Evolutionary conservation across 164 flowering plant genomes (phyloP), one percentile per base, ranked within the genome.

Genomic region (Dillenia suffruticosa): DNA sequence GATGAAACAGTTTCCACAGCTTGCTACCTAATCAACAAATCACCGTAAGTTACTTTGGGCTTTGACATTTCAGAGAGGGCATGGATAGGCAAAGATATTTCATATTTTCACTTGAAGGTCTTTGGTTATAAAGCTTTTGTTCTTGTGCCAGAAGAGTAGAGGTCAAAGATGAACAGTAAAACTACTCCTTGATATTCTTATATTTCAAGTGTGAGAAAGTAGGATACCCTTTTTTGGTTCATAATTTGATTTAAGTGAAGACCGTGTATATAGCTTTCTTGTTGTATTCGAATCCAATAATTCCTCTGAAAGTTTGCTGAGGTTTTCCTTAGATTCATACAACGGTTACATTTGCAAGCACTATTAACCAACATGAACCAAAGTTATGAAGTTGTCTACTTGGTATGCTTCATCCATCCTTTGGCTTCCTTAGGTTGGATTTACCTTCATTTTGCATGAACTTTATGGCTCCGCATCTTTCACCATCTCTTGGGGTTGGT

Each of bases 311-410:
- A 72, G 51, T 72, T 44, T 88, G 84, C 93, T 89, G 92, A 87
- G 59, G n/a, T 89, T 88, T 72, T 91, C 88, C 61, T 46, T 88
- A 66, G 96, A 87, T 69, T 74, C 65, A 57, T 87, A 69, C 75
- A 64, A 65, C 16, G 0, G 67, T 54, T 68, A 66, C 49, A 65
- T 83, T 88, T 62, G 62, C 58, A 53, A 71, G 55, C 46, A 68
- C 63, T 57, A 26, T 83, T 73, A 68, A 63, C 63, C 76, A 67
- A 56, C 48, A 26, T 65, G 62, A 72, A 56, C 59, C 72, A 57
- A 54, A 68, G 16, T 51, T 59, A 66, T 68, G 76, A 69, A 68
- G 69, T 51, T 64, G 55, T 43, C 56, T 48, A 12, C 57, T 54
- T 16, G 3, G 16, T 51, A 40, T 52, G 59, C 63, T 26, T 17